These are phyloP conservation scores for Taphrina pruni DNA, from an alignment of 1,139 yeast genomes.

Conservation along the genomic window DNA sequence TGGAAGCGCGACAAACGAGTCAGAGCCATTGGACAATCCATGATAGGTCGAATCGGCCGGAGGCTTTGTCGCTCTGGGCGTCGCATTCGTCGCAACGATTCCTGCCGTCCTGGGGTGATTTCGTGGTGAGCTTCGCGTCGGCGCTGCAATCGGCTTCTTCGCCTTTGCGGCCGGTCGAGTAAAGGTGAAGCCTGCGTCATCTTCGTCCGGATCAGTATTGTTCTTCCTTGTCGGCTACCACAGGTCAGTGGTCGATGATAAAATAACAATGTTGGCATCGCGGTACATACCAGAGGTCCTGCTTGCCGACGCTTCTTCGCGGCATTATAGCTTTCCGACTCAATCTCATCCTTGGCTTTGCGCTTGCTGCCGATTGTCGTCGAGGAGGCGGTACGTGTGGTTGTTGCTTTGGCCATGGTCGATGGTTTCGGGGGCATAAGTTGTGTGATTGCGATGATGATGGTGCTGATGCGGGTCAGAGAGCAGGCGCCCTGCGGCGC, in stretches of 20 bases:
- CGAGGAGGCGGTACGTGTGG: background rate
- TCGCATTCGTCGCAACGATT: constrained; percentile 6
- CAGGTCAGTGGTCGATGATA: background rate
- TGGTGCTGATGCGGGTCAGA: too few species aligned
- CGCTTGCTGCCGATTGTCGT: constrained; percentile 10
- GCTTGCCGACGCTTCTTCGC: constrained; percentile 25
- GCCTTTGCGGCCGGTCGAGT: constrained; percentile 39
- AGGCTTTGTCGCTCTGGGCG: constrained; percentile 24
- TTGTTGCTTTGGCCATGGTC: constrained; percentile 27
- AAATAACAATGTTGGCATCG: background rate
- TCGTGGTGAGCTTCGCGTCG: constrained; percentile 40
- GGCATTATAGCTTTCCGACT: background rate
- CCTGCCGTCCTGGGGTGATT: constrained; percentile 18
- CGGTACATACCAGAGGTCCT: constrained; percentile 2
- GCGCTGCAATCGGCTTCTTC: constrained; percentile 12
- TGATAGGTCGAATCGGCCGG: constrained; percentile 5
- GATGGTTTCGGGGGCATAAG: constrained; percentile 15
- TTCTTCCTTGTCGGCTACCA: background rate
- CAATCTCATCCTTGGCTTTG: constrained; percentile 22
- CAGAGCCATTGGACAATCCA: constrained; percentile 21
- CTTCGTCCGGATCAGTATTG: constrained; percentile 27
- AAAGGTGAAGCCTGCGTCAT: constrained; percentile 41
- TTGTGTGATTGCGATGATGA: background rate
- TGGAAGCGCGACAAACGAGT: constrained; percentile 51
- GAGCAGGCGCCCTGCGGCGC: constrained; percentile 8